These are phyloP conservation scores for Trypanosomatidae sp. DNA, from an alignment of 208 protist genomes.

Conservation along the genomic window DNA sequence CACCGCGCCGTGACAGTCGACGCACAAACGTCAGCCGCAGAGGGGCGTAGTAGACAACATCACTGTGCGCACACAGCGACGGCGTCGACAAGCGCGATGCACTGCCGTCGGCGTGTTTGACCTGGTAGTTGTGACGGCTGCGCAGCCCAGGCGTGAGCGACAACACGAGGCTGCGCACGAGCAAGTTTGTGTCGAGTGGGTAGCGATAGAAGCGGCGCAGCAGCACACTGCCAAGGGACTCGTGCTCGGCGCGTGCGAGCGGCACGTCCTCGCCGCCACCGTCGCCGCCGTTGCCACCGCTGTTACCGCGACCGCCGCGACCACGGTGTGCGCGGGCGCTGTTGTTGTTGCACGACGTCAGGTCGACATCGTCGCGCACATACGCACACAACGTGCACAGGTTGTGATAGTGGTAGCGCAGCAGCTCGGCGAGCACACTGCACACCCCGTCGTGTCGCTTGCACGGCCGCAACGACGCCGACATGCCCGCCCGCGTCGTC, in stretches of 20 bases:
- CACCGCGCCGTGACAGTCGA: constrained; percentile 17
- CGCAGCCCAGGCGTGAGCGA: constrained; percentile 64
- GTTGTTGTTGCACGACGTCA: constrained; percentile 10
- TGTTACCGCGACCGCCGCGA: background rate
- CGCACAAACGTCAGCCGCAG: constrained; percentile 18
- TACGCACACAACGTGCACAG: constrained; percentile 29
- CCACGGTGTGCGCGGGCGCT: no score
- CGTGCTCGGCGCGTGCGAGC: constrained; percentile 45
- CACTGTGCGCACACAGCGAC: background rate
- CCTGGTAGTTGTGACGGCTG: constrained; percentile 43
- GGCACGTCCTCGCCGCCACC: constrained; percentile 26
- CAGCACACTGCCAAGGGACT: constrained; percentile 58
- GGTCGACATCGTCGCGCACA: constrained; percentile 12
- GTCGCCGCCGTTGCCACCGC: constrained; percentile 5
- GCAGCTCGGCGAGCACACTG: constrained; percentile 42
- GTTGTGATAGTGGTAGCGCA: constrained; percentile 54
- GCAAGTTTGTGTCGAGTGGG: constrained; percentile 37
- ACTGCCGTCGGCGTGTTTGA: no score
- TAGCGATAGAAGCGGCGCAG: constrained; percentile 37
- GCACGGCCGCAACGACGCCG: constrained; percentile 27
- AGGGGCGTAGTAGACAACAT: constrained; percentile 5
- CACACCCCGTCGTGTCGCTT: constrained; percentile 42
- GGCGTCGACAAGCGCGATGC: no score
- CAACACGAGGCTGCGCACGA: constrained; percentile 46
- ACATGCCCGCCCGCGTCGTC: constrained; percentile 35